Evolutionary conservation across 805 yeast genomes (phyloP).

Genomic region (Soucietia sequanensis): DNA sequence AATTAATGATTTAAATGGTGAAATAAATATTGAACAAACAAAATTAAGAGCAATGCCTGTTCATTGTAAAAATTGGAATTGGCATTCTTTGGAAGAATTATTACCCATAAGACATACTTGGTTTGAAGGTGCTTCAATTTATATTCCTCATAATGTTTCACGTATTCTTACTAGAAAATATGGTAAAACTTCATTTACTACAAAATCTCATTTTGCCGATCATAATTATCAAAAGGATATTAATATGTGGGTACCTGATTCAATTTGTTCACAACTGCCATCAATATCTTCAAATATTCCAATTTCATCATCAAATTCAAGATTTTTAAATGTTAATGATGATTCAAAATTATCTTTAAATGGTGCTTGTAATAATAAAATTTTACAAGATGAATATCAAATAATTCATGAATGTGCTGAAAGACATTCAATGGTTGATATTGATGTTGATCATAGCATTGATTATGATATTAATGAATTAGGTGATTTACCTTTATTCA

Average conservation of each 20-base stretch:
- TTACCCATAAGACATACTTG: constrained; percentile 35
- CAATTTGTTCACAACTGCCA: constrained; percentile 35
- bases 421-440: constrained; percentile 21
- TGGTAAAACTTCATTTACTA: constrained; percentile 27
- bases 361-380: constrained; percentile 39
- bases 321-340: constrained; percentile 15
- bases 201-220: constrained; percentile 21
- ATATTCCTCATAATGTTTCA: constrained; percentile 33
- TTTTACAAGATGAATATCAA: constrained; percentile 38
- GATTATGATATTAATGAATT: constrained; percentile 20
- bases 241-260: constrained; percentile 47
- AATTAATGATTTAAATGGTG: constrained; percentile 6
- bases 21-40: constrained; percentile 4
- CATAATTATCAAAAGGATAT: constrained; percentile 44
- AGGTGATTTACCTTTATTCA: constrained; percentile 37
- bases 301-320: too few relatives aligned
- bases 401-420: constrained; percentile 23
- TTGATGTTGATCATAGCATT: constrained; percentile 21
- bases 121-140: constrained; percentile 36
- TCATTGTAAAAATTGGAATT: constrained; percentile 40
- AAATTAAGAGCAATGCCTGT: constrained; percentile 19
- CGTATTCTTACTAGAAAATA: constrained; percentile 30
- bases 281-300: constrained; percentile 8
- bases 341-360: constrained; percentile 25
- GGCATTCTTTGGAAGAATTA: constrained; percentile 36